phyloP scores from a whole-genome alignment of 768 basidiomycete species.

The Hortiboletus campestris region DNA sequence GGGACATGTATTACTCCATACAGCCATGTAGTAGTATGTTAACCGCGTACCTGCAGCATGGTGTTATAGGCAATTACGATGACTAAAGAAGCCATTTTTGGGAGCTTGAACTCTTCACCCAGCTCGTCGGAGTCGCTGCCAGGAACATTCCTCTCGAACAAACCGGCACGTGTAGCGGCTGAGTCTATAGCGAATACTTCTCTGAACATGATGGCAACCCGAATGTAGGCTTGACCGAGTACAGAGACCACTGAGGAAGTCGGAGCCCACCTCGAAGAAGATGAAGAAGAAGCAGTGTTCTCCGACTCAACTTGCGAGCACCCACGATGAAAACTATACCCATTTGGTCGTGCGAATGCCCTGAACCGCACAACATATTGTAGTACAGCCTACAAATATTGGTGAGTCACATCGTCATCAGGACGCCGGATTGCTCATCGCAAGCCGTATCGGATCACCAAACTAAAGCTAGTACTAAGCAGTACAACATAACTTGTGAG shows the following conservation, averaged over 20 bases:
- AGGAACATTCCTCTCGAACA: not conserved
- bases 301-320: no score
- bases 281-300: not conserved
- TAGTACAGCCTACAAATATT: no score
- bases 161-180: not conserved
- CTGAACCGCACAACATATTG: no score
- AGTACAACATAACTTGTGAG: no score
- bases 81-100: conserved; percentile 43
- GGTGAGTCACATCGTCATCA: no score
- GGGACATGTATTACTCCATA: not conserved
- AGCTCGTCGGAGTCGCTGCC: conserved; percentile 18
- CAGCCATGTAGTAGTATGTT: not conserved
- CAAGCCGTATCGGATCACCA: no score
- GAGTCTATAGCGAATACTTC: not conserved
- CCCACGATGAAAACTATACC: no score
- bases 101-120: conserved; percentile 44
- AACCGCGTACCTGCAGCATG: conserved; percentile 42
- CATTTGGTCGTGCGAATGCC: no score
- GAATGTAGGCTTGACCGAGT: not conserved
- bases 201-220: not conserved
- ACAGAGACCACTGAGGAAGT: not conserved
- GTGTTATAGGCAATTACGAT: conserved; percentile 45
- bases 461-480: no score
- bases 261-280: conserved; percentile 1
- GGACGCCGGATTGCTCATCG: no score